Conservation (phyloP, 345 rosid genomes). For the Boechera stricta region DNA sequence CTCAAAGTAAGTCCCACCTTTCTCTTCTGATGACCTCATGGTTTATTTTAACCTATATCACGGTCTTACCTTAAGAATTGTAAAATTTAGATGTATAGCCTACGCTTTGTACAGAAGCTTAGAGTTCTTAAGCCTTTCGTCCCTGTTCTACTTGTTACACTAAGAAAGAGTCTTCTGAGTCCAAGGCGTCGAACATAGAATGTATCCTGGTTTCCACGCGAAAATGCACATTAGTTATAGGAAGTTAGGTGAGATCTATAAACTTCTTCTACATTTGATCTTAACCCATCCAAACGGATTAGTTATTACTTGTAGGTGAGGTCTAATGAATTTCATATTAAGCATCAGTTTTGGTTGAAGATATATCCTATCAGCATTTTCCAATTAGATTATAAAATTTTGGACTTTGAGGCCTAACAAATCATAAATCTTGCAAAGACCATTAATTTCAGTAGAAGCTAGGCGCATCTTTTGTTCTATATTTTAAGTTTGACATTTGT, state of each 20-base stretch:
- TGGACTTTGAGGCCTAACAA: background rate
- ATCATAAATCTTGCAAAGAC: background rate
- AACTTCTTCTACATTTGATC: conserved; percentile 7
- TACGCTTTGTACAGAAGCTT: background rate
- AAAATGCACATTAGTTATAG: background rate
- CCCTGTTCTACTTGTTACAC: conserved; percentile 17
- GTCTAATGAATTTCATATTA: background rate
- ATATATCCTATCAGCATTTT: background rate
- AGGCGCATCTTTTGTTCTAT: background rate
- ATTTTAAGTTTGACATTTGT: background rate
- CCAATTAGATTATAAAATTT: background rate
- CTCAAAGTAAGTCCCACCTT: conserved; percentile 70
- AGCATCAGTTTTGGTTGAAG: background rate
- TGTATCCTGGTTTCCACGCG: background rate
- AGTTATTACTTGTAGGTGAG: background rate
- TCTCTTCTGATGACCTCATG: conserved; percentile 1
- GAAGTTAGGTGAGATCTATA: background rate
- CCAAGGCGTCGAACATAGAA: background rate
- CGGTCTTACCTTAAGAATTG: background rate
- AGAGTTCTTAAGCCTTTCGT: background rate
- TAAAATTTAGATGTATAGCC: conserved; percentile 14
- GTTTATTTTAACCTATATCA: background rate
- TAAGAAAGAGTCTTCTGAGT: conserved; percentile 14
- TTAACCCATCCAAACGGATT: background rate
- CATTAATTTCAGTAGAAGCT: conserved; percentile 5